These are phyloP conservation scores for Globisporangium rhizosaccharum DNA, from an alignment of 352 stramenopile genomes.

Conservation along the genomic window DNA sequence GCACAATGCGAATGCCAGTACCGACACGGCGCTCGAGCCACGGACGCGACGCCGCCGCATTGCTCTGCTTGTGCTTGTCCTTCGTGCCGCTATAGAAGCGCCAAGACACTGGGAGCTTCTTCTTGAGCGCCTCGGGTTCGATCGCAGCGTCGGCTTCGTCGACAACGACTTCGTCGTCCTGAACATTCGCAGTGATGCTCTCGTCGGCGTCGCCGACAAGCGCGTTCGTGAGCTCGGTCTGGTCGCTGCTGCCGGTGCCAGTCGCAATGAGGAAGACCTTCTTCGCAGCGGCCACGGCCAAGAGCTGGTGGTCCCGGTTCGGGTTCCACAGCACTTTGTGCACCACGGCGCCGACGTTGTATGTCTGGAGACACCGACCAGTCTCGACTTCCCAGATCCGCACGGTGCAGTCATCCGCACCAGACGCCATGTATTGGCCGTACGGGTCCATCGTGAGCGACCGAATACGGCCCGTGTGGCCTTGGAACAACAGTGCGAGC, in stretches of 20 bases:
- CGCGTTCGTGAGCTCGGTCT: slow-evolving; percentile 94
- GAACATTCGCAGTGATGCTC: slow-evolving; percentile 49
- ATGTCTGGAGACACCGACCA: slow-evolving; percentile 88
- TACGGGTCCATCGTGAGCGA: slow-evolving; percentile 92
- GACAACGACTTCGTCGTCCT: slow-evolving; percentile 42
- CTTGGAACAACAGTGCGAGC: slow-evolving; percentile 82
- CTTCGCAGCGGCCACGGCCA: slow-evolving; percentile 90
- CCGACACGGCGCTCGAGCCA: slow-evolving; percentile 78
- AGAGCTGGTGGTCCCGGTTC: slow-evolving; percentile 92
- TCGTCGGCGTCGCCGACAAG: slow-evolving; percentile 86
- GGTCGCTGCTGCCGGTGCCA: slow-evolving; percentile 90
- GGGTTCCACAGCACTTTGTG: slow-evolving; percentile 96
- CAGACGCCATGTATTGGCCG: slow-evolving; percentile 97
- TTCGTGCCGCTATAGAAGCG: slow-evolving; percentile 80
- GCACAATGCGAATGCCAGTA: slow-evolving; percentile 75
- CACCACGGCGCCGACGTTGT: slow-evolving; percentile 88
- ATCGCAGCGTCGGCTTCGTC: slow-evolving; percentile 67
- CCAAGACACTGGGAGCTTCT: slow-evolving; percentile 91
- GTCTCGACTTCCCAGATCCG: slow-evolving; percentile 97
- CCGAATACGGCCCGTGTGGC: slow-evolving; percentile 89
- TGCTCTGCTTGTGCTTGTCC: slow-evolving; percentile 65
- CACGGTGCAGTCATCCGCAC: slow-evolving; percentile 94
- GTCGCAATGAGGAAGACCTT: slow-evolving; percentile 93
- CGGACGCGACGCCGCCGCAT: slow-evolving; percentile 20
- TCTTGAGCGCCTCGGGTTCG: slow-evolving; percentile 74